Evolutionary conservation across 306 rosid genomes (phyloP).

Genomic region (Geum urbanum): DNA sequence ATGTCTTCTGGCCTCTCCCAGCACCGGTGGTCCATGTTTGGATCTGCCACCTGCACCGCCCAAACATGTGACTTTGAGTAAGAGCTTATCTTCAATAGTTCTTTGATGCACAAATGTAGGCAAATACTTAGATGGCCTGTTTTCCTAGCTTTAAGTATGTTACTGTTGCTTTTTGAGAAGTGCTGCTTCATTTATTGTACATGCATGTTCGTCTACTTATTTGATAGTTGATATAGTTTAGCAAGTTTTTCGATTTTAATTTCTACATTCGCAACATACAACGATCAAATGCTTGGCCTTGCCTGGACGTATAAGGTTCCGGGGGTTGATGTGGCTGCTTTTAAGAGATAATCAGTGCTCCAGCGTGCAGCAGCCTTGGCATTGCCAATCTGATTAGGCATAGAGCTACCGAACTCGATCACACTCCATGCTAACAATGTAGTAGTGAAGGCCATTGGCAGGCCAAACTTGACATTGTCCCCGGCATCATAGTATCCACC

Average conservation of each 20-base stretch:
- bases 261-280: not conserved
- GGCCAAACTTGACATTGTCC: conserved; percentile 82
- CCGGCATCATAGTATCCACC: conserved; percentile 99
- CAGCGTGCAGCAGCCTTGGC: conserved; percentile 70
- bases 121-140: not conserved
- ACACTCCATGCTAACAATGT: conserved; percentile 90
- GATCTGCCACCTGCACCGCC: conserved; percentile 67
- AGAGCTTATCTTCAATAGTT: not conserved
- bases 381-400: conserved; percentile 53
- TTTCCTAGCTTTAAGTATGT: not conserved
- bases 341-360: conserved; percentile 74
- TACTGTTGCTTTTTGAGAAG: not conserved
- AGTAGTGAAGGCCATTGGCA: conserved; percentile 90
- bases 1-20: conserved; percentile 98
- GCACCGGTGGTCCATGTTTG: conserved; percentile 69
- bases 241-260: not conserved
- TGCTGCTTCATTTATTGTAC: not conserved
- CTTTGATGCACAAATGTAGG: not conserved
- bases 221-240: not conserved
- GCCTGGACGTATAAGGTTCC: conserved; percentile 84
- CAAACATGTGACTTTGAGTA: not conserved
- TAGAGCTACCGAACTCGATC: conserved; percentile 69
- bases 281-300: conserved; percentile 13
- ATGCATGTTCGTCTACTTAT: not conserved
- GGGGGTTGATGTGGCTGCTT: conserved; percentile 69